These are phyloP conservation scores for Passalora sequoiae DNA, from an alignment of 2,329 filamentous ascomycete species.

Conservation along the genomic window DNA sequence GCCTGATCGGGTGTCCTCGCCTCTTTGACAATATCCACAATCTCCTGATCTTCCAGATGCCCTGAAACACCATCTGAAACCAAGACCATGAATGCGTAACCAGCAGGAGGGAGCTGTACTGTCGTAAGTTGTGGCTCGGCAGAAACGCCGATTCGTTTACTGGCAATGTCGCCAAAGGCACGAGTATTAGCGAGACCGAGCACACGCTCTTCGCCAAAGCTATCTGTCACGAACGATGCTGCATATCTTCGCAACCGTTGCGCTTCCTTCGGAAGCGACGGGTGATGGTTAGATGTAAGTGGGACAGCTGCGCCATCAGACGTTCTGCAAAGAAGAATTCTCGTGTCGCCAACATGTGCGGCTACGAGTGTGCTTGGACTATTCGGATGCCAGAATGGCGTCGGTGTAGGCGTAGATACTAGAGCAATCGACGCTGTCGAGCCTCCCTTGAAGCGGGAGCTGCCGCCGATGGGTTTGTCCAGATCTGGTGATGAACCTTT, in stretches of 20 bases:
- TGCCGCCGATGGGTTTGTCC: constrained; percentile 63
- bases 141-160: constrained; percentile 87
- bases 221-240: constrained; percentile 83
- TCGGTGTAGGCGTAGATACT: constrained; percentile 85
- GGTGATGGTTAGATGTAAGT: constrained; percentile 87
- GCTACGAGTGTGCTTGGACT: constrained; percentile 78
- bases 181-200: constrained; percentile 89
- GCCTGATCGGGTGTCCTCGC: constrained; percentile 84
- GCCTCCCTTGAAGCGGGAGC: constrained; percentile 78
- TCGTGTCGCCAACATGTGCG: constrained; percentile 89
- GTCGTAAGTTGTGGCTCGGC: constrained; percentile 86
- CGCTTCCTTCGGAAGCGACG: constrained; percentile 77
- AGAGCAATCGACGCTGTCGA: constrained; percentile 86
- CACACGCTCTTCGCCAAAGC: constrained; percentile 95
- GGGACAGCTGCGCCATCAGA: constrained; percentile 73
- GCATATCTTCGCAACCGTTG: constrained; percentile 80
- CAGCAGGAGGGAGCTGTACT: constrained; percentile 71
- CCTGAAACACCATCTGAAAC: constrained; percentile 86
- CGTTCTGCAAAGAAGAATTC: constrained; percentile 84
- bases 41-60: constrained; percentile 83
- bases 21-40: constrained; percentile 94
- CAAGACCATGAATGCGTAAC: constrained; percentile 85
- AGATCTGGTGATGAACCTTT: constrained; percentile 46
- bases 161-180: constrained; percentile 85
- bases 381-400: constrained; percentile 91